phyloP scores from a whole-genome alignment of 139 green algal genomes.

The Zygnema circumcarinatum region DNA sequence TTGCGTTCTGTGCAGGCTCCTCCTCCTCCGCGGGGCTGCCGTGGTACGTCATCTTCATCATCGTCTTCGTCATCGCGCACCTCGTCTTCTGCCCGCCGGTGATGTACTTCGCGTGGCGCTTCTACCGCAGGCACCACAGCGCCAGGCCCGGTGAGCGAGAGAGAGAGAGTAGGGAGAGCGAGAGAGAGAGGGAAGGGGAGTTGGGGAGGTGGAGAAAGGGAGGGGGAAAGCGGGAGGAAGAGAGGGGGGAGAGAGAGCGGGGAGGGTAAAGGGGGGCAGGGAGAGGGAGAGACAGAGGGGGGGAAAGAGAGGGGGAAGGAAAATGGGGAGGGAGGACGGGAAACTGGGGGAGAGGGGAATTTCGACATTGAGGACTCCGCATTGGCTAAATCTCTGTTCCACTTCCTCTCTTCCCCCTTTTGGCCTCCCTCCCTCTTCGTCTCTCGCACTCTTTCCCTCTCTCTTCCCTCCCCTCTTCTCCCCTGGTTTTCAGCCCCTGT shows the following conservation, averaged over 20 bases:
- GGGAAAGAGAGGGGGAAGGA: too few relatives aligned
- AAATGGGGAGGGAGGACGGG: too few relatives aligned
- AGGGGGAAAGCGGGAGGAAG: too few relatives aligned
- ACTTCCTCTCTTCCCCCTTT: background rate
- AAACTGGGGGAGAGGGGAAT: too few relatives aligned
- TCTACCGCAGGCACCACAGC: background rate
- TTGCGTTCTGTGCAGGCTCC: background rate
- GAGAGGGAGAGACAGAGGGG: too few relatives aligned
- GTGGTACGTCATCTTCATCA: background rate
- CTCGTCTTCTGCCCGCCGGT: background rate
- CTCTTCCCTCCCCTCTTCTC: background rate
- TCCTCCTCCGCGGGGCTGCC: background rate
- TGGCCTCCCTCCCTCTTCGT: background rate
- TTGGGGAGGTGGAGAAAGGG: too few relatives aligned
- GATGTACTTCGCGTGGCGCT: background rate
- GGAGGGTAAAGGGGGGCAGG: too few relatives aligned
- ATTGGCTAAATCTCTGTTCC: background rate
- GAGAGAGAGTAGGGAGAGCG: too few relatives aligned
- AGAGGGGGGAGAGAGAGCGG: too few relatives aligned
- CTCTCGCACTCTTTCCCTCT: background rate
- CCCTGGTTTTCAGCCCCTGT: background rate
- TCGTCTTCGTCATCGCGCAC: background rate
- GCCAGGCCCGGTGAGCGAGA: background rate
- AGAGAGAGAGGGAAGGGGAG: too few relatives aligned
- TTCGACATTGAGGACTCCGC: too few relatives aligned